Evolutionary conservation across 2,329 filamentous ascomycete genomes (phyloP).

Genomic region (Neonectria faginata): DNA sequence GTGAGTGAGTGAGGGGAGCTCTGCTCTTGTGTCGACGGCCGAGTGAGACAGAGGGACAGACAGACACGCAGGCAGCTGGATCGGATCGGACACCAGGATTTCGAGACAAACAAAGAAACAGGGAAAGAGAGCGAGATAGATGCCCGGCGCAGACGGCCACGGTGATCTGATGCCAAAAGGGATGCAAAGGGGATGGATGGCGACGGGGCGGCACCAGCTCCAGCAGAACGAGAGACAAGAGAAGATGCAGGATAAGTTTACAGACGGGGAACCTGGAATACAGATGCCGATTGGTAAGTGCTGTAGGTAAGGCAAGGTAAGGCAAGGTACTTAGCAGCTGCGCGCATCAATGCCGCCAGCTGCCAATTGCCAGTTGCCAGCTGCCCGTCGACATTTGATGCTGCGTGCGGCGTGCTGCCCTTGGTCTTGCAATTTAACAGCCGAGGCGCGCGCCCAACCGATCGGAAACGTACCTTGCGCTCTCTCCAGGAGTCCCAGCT

Average conservation of each 20-base stretch:
- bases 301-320: too few relatives aligned
- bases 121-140: neutral
- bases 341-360: conserved; percentile 13
- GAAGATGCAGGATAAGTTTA: too few relatives aligned
- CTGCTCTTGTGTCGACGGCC: neutral
- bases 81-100: neutral
- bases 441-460: conserved; percentile 17
- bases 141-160: neutral
- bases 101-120: neutral
- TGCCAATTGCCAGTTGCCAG: neutral
- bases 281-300: neutral
- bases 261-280: neutral
- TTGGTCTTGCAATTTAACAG: conserved; percentile 28
- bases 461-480: conserved; percentile 19
- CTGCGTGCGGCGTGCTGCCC: conserved; percentile 8
- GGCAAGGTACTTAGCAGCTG: neutral
- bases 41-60: conserved; percentile 1
- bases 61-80: neutral
- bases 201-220: neutral
- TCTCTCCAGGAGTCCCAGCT: neutral
- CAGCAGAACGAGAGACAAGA: neutral
- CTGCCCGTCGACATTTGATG: conserved; percentile 15
- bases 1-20: neutral
- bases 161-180: neutral
- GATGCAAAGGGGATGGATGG: neutral